Evolutionary conservation across 768 basidiomycete species (phyloP), one percentile per base, ranked within the genome.

Genomic region (Naganishia vaughanmartiniae): DNA sequence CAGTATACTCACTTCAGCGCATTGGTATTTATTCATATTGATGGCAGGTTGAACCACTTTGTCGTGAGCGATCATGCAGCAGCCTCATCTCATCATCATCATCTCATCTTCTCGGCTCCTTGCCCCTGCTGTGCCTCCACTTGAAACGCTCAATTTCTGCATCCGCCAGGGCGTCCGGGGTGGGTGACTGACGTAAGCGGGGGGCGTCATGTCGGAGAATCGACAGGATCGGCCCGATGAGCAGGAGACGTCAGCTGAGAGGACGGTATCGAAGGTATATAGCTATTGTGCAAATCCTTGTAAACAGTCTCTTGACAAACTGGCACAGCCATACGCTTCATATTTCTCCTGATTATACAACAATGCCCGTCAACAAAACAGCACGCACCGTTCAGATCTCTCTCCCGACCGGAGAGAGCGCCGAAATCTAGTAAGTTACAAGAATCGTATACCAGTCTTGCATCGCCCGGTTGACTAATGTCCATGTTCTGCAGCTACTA

Each of bases 401-500:
- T 15, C 65, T 71, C 28, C 70, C 70, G 53, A 56, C 70, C 17
- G 70, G 70, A 26, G 42, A 63, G 33, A n/a, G 34, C 45, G 70
- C 65, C 15, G 70, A 71, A 54, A 65, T 71, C 65, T 71, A 71
- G 70, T 71, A 31, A 51, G 70, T 54, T 7, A 7, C 14, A 15
- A 2, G 42, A 15, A 42, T 7, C 42, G 15, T 42, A 7, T 15
- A 7, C 42, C 2, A 5, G 34, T 36, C 2, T 19, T 39, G 4
- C 31, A 5, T 39, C 31, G 15, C 55, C 19, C 19, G 55, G 26
- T 15, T 42, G 17, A 42, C 15, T 11, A 11, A 11, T 15, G 42
- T 2, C 36, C 2, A 7, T 9, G 2, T 42, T 42, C 42, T 2
- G 2, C 48, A 81, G 80, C 70, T 82, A 89, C 34, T 95, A 90